These are phyloP conservation scores for Hypomyces rosellus DNA, from an alignment of 2,329 filamentous ascomycete genomes.

Conservation along the genomic window DNA sequence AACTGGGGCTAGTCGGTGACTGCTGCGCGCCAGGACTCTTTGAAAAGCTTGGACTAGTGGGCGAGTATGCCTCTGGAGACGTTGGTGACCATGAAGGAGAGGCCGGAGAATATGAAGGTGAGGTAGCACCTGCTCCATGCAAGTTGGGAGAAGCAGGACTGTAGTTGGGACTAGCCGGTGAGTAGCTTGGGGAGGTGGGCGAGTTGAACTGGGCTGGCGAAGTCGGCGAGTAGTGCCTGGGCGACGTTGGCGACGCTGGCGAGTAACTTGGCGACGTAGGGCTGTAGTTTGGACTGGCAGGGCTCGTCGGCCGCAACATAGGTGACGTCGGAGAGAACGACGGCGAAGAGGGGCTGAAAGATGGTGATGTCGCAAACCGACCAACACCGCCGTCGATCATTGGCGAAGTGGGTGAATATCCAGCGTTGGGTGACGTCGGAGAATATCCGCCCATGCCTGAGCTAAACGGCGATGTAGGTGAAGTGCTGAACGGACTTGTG, in stretches of 20 bases:
- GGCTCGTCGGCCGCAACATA: conserved; percentile 48
- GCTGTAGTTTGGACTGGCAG: conserved; percentile 56
- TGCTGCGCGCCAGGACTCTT: conserved; percentile 47
- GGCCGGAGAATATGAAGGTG: conserved; percentile 60
- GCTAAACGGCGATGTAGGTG: conserved; percentile 58
- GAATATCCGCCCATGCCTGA: conserved; percentile 58
- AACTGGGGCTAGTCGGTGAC: conserved; percentile 63
- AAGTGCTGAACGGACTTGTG: conserved; percentile 71
- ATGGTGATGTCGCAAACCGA: conserved; percentile 52
- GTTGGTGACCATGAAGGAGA: conserved; percentile 76
- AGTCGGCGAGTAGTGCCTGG: conserved; percentile 57
- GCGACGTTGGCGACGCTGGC: conserved; percentile 52
- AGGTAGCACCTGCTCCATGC: conserved; percentile 37
- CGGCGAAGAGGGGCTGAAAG: conserved; percentile 57
- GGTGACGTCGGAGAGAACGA: conserved; percentile 59
- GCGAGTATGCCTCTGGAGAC: conserved; percentile 58
- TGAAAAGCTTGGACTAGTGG: conserved; percentile 56
- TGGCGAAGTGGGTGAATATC: conserved; percentile 73
- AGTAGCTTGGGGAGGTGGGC: conserved; percentile 68
- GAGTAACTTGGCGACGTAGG: conserved; percentile 61
- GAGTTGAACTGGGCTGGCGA: conserved; percentile 70
- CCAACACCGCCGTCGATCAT: conserved; percentile 48
- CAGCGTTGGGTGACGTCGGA: conserved; percentile 65
- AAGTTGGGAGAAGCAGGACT: conserved; percentile 60
- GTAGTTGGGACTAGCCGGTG: conserved; percentile 64